Evolutionary conservation across 2,329 filamentous ascomycete species (phyloP).

Genomic region (Coniochaeta sp.): DNA sequence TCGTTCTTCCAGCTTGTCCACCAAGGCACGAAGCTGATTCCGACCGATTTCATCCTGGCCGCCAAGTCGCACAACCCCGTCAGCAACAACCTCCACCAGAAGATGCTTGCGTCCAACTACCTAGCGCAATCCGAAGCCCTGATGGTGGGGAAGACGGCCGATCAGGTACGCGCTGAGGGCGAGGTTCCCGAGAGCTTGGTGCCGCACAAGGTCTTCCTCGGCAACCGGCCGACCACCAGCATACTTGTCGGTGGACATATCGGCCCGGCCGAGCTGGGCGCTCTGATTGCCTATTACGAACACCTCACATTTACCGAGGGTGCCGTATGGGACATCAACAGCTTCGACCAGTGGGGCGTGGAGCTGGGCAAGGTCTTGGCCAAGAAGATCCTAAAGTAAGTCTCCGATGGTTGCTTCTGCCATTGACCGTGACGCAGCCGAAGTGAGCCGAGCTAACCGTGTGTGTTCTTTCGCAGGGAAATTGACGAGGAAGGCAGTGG

Average conservation of each 20-base stretch:
- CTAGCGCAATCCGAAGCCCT: slow-evolving; percentile 83
- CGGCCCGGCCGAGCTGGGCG: slow-evolving; percentile 86
- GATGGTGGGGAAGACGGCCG: slow-evolving; percentile 83
- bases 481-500: slow-evolving; percentile 71
- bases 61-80: slow-evolving; percentile 96
- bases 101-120: slow-evolving; percentile 90
- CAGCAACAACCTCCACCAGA: slow-evolving; percentile 87
- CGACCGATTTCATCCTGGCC: slow-evolving; percentile 94
- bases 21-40: slow-evolving; percentile 98
- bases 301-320: slow-evolving; percentile 97
- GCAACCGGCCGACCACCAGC: slow-evolving; percentile 93
- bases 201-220: slow-evolving; percentile 98
- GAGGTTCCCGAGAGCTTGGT: slow-evolving; percentile 63
- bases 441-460: neutral
- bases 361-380: slow-evolving; percentile 95
- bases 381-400: slow-evolving; percentile 68
- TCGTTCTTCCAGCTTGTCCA: slow-evolving; percentile 99
- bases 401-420: neutral
- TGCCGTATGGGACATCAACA: slow-evolving; percentile 99
- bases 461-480: slow-evolving; percentile 42
- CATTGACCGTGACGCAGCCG: slow-evolving; percentile 17
- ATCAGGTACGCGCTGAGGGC: slow-evolving; percentile 71
- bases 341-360: slow-evolving; percentile 99
- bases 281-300: slow-evolving; percentile 97
- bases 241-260: slow-evolving; percentile 88